phyloP scores from a whole-genome alignment of 371 early-diverging fungal genomes.

The Syncephalastrum sp. region DNA sequence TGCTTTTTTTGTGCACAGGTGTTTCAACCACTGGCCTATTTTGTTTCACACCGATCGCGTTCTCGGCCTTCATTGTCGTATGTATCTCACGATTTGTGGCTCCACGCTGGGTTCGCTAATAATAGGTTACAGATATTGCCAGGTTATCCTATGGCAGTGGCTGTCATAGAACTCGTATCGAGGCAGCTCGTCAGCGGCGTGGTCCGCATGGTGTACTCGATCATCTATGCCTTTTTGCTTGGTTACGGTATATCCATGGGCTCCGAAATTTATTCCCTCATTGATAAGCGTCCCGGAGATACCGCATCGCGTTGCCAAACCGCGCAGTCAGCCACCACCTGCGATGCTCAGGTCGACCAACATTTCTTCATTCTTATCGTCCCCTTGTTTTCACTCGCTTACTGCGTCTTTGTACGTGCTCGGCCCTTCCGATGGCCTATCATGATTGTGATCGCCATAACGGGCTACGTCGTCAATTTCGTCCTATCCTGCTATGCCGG shows the following conservation, averaged over 20 bases:
- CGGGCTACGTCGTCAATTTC: constrained; percentile 39
- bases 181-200: constrained; percentile 87
- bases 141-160: constrained; percentile 71
- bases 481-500: constrained; percentile 33
- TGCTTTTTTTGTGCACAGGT: constrained; percentile 12
- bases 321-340: constrained; percentile 23
- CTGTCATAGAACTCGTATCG: constrained; percentile 80
- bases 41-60: constrained; percentile 53
- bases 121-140: constrained; percentile 48
- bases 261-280: constrained; percentile 38
- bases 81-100: too few species aligned
- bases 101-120: too few species aligned
- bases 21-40: constrained; percentile 26
- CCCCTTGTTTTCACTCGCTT: constrained; percentile 42
- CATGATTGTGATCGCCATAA: constrained; percentile 38
- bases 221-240: constrained; percentile 75
- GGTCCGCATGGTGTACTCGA: constrained; percentile 76
- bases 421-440: constrained; percentile 35
- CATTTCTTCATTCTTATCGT: constrained; percentile 37
- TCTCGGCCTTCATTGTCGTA: constrained; percentile 49
- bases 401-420: constrained; percentile 44
- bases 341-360: constrained; percentile 24
- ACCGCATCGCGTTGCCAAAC: constrained; percentile 12
- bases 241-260: constrained; percentile 83
- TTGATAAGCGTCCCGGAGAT: constrained; percentile 26